Conservation (phyloP, 805 yeast species). For the Candida jianshihensis region DNA sequence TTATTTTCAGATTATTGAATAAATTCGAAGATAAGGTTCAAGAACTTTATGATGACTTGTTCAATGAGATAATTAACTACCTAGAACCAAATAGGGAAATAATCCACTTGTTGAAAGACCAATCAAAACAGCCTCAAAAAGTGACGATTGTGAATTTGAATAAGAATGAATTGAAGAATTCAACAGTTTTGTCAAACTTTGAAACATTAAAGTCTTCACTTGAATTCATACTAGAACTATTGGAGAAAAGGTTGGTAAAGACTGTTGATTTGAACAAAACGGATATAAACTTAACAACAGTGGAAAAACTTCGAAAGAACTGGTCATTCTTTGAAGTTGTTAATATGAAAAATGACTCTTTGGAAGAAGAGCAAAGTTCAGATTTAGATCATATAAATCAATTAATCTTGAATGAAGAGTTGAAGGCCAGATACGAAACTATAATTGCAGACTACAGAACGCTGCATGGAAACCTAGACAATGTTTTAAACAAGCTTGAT, state of each 20-base stretch:
- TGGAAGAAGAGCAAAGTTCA: slow-evolving; percentile 3
- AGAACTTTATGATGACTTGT: slow-evolving; percentile 17
- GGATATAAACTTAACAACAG: slow-evolving; percentile 19
- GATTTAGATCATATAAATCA: slow-evolving; percentile 8
- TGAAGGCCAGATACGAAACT: slow-evolving; percentile 7
- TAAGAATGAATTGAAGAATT: slow-evolving; percentile 16
- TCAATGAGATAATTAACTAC: slow-evolving; percentile 15
- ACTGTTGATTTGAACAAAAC: slow-evolving; percentile 19
- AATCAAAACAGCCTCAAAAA: slow-evolving; percentile 3
- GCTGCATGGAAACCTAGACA: slow-evolving; percentile 1
- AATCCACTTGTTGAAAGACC: slow-evolving; percentile 3
- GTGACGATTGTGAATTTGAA: slow-evolving; percentile 8
- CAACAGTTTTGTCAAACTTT: slow-evolving; percentile 26
- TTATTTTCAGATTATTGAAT: slow-evolving; percentile 16
- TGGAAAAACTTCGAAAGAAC: slow-evolving; percentile 27
- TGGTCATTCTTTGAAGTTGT: slow-evolving; percentile 36
- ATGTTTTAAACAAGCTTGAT: slow-evolving; percentile 3
- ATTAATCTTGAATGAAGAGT: slow-evolving; percentile 16
- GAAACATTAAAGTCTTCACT: slow-evolving; percentile 32
- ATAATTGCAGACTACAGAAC: slow-evolving; percentile 8
- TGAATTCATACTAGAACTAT: slow-evolving; percentile 24
- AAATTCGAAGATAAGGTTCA: slow-evolving; percentile 19
- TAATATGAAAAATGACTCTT: slow-evolving; percentile 16
- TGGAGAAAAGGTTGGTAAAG: slow-evolving; percentile 10
- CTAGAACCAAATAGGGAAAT: slow-evolving; percentile 20